These are phyloP conservation scores for Hymenoscyphus albidus DNA, from an alignment of 2,329 filamentous ascomycete genomes.

Conservation along the genomic window DNA sequence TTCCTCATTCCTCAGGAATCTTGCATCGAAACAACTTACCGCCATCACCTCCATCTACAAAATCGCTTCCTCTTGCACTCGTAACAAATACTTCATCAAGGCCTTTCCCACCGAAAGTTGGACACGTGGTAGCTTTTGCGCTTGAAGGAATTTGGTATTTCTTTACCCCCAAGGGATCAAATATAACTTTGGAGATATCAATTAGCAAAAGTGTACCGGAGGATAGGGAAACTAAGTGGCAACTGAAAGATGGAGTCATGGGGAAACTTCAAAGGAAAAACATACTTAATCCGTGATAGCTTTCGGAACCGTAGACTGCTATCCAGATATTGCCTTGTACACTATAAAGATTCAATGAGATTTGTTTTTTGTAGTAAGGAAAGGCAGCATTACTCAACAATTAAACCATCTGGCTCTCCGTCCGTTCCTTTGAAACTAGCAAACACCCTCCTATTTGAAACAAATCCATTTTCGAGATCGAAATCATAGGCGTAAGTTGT, in stretches of 20 bases:
- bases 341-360: constrained; percentile 12
- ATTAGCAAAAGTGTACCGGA: neutral
- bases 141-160: neutral
- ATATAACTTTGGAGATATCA: neutral
- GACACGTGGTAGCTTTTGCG: neutral
- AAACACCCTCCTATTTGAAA: constrained; percentile 33
- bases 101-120: neutral
- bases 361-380: neutral
- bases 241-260: neutral
- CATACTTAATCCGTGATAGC: constrained; percentile 29
- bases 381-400: constrained; percentile 32
- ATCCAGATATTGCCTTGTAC: constrained; percentile 38
- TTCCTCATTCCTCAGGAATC: neutral
- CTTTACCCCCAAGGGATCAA: neutral
- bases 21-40: neutral
- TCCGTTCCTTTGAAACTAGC: constrained; percentile 14
- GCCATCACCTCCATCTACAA: neutral
- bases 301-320: constrained; percentile 30
- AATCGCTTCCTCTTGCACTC: neutral
- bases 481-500: constrained; percentile 35
- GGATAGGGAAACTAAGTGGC: neutral
- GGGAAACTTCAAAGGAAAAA: neutral
- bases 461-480: constrained; percentile 32
- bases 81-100: neutral
- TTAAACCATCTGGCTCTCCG: constrained; percentile 37